Base-by-base conservation (phyloP, 805 yeast genomes). In the Ogataea methanolica region DNA sequence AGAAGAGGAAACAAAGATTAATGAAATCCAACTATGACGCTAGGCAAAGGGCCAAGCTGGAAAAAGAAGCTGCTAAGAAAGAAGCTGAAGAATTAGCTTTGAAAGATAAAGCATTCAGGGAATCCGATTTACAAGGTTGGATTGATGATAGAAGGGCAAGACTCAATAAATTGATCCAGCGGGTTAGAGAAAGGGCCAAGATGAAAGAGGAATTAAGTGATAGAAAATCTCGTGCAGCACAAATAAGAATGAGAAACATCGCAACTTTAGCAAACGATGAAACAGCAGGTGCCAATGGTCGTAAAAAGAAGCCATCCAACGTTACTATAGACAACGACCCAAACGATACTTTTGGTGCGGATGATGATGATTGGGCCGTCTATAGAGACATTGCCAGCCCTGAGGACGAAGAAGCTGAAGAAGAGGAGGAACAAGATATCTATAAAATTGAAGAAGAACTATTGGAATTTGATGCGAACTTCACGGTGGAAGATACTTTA, bases 281-380 rank as follows among this genome's bases (percentile, higher is more conserved):
- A 16, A 55, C 57, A 14, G 59, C 58, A 7, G 51, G 53, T 9
- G 40, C 52, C 12, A 53, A 49, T 21, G 54, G 57, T 15, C 50
- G 60, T 7, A 73, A 76, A 43, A 76, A 74, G 36, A 73, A 85
- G 58, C 69, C 75, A 49, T 77, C 73, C 6, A 79, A 76, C 55
- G 79, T 83, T 0, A 80, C 90, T 1, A 84, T 87, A 33, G 96
- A 88, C 59, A 88, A 88, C 55, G 97, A 89, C 63, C 96, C 95
- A 15, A 88, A 82, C 58, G 98, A 92, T 66, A 88, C 91, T 0
- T 91, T 92, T 67, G 98, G 97, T 47, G 91, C 96, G 2, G 83
- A 89, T 59, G 98, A 92, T 62, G 96, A 87, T 47, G 99, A 94
- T 66, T 92, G 97, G 97, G 80, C 85, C 21, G 83, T 89, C 16